phyloP scores from a whole-genome alignment of 148 eudicot species.

The Persicaria maculosa region DNA sequence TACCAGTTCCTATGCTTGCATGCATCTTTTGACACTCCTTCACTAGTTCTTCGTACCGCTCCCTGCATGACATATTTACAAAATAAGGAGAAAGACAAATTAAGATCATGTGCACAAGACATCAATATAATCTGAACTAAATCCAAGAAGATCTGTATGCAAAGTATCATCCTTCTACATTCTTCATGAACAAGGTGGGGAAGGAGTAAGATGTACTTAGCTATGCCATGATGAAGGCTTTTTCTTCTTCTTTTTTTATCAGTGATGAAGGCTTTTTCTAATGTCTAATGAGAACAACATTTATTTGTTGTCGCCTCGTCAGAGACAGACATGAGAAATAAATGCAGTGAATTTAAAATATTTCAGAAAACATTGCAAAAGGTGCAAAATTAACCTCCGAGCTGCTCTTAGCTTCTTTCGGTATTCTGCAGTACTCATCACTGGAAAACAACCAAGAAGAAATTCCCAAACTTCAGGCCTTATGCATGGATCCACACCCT shows the following conservation, averaged over 20 bases:
- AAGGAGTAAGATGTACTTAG: too few species aligned
- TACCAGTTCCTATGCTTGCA: constrained; percentile 93
- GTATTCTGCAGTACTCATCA: constrained; percentile 75
- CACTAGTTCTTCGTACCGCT: constrained; percentile 72
- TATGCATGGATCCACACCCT: constrained; percentile 98
- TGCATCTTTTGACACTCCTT: constrained; percentile 92
- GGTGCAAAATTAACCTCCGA: constrained; percentile 47
- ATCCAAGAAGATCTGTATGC: not conserved
- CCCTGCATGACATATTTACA: constrained; percentile 42
- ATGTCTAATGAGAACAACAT: too few species aligned
- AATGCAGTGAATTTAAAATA: not conserved
- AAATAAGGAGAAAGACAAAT: constrained; percentile 6
- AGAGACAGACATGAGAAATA: too few species aligned
- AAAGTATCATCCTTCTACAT: not conserved
- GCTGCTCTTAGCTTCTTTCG: constrained; percentile 71
- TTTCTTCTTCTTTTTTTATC: too few species aligned
- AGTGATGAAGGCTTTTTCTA: too few species aligned
- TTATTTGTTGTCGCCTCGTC: too few species aligned
- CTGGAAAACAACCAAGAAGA: constrained; percentile 91
- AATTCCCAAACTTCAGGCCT: constrained; percentile 98
- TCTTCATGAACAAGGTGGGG: too few species aligned
- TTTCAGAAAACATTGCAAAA: not conserved
- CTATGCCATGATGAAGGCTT: too few species aligned
- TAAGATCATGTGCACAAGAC: constrained; percentile 6
- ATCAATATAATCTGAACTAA: not conserved